Percentiles rank a stretch among this genome's conserved stretches.
Evolutionary conservation across 1,284 basidiomycete species (phyloP).

Genomic region (Inonotus obliquus): DNA sequence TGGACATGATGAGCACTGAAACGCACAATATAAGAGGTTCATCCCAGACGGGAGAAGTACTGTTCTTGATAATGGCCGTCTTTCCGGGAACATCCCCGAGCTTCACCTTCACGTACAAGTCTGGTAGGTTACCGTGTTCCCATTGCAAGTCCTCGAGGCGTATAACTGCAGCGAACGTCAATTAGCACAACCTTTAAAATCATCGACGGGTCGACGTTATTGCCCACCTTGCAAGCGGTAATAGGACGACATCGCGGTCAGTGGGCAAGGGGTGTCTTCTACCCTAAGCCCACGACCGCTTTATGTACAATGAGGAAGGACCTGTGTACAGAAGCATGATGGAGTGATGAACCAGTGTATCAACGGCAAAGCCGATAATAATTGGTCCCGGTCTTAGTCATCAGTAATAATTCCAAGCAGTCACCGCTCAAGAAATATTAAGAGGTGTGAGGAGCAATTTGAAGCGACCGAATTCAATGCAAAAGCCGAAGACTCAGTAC

Average conservation of each 20-base stretch:
- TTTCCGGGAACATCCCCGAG: not conserved
- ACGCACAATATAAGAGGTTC: not conserved
- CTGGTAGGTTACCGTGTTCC: not conserved
- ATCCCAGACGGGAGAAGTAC: not conserved
- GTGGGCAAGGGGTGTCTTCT: too few species aligned
- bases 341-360: too few species aligned
- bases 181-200: not conserved
- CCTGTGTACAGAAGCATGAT: too few species aligned
- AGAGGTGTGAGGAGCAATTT: too few species aligned
- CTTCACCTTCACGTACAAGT: conserved; percentile 3
- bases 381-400: too few species aligned
- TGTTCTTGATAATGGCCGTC: not conserved
- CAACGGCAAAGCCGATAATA: too few species aligned
- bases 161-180: not conserved
- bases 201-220: not conserved
- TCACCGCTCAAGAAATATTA: too few species aligned
- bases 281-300: too few species aligned
- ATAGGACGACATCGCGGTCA: not conserved
- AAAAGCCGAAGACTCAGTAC: too few species aligned
- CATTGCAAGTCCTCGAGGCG: not conserved
- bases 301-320: too few species aligned
- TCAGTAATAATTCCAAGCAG: too few species aligned
- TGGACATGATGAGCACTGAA: not conserved
- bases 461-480: too few species aligned
- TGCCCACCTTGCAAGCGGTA: not conserved